Conservation (phyloP, 306 rosid genomes). For the Delonix regia region DNA sequence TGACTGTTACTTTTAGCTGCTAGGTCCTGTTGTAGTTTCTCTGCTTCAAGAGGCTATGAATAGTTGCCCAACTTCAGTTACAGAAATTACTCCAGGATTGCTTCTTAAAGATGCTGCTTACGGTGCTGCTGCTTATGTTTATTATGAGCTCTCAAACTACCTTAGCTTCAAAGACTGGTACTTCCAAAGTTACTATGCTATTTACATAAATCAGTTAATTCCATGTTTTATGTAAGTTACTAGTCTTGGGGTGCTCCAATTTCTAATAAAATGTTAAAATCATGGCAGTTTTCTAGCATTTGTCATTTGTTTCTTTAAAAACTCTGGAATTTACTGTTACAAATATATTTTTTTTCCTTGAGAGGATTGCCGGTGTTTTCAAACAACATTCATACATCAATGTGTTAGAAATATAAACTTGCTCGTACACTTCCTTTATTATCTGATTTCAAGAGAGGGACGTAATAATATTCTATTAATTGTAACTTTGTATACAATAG, state of each 20-base stretch:
- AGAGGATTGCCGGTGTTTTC: not conserved
- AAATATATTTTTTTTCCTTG: not conserved
- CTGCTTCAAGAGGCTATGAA: slow-evolving; percentile 91
- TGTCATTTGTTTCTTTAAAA: slow-evolving; percentile 5
- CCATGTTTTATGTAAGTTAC: slow-evolving; percentile 6
- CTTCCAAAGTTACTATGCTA: slow-evolving; percentile 34
- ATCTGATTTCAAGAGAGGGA: not conserved
- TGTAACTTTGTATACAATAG: not conserved
- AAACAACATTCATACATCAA: not conserved
- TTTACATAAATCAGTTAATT: slow-evolving; percentile 1
- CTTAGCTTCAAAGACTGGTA: slow-evolving; percentile 92
- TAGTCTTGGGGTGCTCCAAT: slow-evolving; percentile 6
- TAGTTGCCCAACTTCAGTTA: slow-evolving; percentile 76
- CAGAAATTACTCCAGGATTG: slow-evolving; percentile 84
- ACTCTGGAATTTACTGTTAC: not conserved
- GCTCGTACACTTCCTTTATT: not conserved
- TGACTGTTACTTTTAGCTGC: slow-evolving; percentile 61
- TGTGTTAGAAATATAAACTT: not conserved
- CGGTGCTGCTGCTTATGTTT: slow-evolving; percentile 98
- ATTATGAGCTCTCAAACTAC: slow-evolving; percentile 94
- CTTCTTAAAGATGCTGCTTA: slow-evolving; percentile 98
- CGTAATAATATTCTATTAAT: not conserved
- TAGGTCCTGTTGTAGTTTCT: slow-evolving; percentile 93
- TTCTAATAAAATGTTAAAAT: not conserved
- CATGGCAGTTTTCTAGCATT: slow-evolving; percentile 14